phyloP scores from a whole-genome alignment of 2,329 filamentous ascomycete genomes.

The Neonectria neomacrospora region DNA sequence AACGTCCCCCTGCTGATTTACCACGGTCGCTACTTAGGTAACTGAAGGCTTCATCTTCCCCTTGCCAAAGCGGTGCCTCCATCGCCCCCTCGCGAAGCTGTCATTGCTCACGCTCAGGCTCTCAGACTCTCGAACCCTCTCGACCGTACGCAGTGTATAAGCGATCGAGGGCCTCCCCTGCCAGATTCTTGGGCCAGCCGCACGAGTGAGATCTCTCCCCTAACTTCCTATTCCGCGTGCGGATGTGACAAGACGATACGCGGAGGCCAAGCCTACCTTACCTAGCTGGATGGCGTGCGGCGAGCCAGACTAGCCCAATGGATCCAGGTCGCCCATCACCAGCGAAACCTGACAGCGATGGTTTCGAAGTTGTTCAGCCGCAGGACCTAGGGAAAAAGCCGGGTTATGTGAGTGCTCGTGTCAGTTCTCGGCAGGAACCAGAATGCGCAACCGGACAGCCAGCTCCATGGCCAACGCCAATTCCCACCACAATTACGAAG shows the following conservation, averaged over 20 bases:
- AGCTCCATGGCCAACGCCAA: conserved; percentile 3
- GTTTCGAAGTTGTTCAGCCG: conserved; percentile 5
- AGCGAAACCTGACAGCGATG: background rate
- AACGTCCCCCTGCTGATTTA: background rate
- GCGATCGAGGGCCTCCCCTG: background rate
- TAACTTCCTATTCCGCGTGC: background rate
- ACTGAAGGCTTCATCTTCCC: background rate
- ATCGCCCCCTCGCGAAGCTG: background rate
- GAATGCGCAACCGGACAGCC: background rate
- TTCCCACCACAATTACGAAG: conserved; percentile 2
- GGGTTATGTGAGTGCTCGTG: background rate
- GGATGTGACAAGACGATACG: conserved; percentile 5
- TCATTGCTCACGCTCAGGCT: background rate
- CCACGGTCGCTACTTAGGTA: background rate
- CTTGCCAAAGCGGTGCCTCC: background rate
- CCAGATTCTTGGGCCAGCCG: conserved; percentile 11
- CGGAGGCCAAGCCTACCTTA: background rate
- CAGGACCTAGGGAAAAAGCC: background rate
- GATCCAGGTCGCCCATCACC: conserved; percentile 18
- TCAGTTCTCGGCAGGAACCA: background rate
- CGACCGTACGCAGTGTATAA: background rate
- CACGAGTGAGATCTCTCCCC: conserved; percentile 14
- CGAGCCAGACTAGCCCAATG: conserved; percentile 7
- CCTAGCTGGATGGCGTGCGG: conserved; percentile 31
- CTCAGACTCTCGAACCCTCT: conserved; percentile 4